Percentiles rank a stretch among this genome's conserved stretches.
These are phyloP conservation scores for Solanum clarkiae DNA, from an alignment of 257 asterid species.

Conservation along the genomic window DNA sequence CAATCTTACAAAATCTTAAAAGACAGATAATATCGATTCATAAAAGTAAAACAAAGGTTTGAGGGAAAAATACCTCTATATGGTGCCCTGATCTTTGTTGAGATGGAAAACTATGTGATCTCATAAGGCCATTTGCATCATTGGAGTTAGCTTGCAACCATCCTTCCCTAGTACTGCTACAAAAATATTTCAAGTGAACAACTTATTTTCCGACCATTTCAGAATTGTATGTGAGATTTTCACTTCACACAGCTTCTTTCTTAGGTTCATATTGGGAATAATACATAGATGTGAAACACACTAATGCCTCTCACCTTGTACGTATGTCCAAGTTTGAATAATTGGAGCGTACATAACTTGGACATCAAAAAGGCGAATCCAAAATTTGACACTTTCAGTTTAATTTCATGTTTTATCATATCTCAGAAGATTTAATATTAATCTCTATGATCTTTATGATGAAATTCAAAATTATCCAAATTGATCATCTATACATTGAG, in stretches of 20 bases:
- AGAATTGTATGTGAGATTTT: no score
- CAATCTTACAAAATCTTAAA: neutral
- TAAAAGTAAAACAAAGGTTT: neutral
- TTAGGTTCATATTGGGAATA: no score
- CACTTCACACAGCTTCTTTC: no score
- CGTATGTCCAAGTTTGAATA: neutral
- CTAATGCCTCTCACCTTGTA: neutral
- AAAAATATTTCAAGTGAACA: neutral
- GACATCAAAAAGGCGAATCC: no score
- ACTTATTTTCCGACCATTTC: no score
- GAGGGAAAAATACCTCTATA: slow-evolving; percentile 27
- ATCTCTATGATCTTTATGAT: no score
- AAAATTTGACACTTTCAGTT: no score
- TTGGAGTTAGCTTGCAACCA: slow-evolving; percentile 46
- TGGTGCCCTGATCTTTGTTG: slow-evolving; percentile 29
- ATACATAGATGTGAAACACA: neutral
- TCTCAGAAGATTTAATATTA: no score
- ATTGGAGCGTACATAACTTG: neutral
- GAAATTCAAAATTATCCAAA: no score
- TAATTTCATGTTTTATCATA: no score
- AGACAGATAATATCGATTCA: neutral
- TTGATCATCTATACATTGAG: no score
- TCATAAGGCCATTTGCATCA: slow-evolving; percentile 35
- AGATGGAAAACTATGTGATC: slow-evolving; percentile 43
- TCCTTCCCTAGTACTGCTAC: slow-evolving; percentile 48